phyloP scores from a whole-genome alignment of 2,329 filamentous ascomycete species.

The Waltergamsia citrina region DNA sequence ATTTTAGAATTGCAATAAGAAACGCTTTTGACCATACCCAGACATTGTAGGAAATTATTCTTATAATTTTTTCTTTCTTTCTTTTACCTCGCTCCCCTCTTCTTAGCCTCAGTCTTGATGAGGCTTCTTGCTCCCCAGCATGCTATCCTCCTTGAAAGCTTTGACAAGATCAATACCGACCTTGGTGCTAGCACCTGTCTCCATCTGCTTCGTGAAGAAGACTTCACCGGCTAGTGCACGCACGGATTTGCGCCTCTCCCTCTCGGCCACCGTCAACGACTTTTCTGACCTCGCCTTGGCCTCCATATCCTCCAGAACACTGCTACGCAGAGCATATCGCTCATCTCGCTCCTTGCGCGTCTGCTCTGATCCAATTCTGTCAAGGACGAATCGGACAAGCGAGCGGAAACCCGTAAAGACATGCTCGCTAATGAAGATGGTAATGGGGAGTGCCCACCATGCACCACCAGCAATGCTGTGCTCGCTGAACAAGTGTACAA shows the following conservation, averaged over 20 bases:
- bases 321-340: conserved; percentile 24
- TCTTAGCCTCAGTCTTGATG: background rate
- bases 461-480: conserved; percentile 45
- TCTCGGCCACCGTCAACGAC: conserved; percentile 21
- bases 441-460: conserved; percentile 57
- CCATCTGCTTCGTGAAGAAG: conserved; percentile 32
- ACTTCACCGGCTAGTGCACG: conserved; percentile 19
- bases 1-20: no score
- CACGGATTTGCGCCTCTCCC: conserved; percentile 26
- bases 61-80: no score
- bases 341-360: conserved; percentile 28
- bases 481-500: conserved; percentile 62
- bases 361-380: conserved; percentile 27
- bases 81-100: no score
- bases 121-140: background rate
- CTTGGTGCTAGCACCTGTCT: conserved; percentile 21
- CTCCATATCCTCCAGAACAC: conserved; percentile 29
- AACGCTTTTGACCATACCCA: no score
- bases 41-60: no score
- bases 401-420: conserved; percentile 53
- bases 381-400: conserved; percentile 22
- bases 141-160: background rate
- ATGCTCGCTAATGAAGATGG: conserved; percentile 67
- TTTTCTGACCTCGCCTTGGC: conserved; percentile 21
- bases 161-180: conserved; percentile 2